Evolutionary conservation across 495 filamentous ascomycete species (phyloP).

Genomic region (Talaromyces liani): DNA sequence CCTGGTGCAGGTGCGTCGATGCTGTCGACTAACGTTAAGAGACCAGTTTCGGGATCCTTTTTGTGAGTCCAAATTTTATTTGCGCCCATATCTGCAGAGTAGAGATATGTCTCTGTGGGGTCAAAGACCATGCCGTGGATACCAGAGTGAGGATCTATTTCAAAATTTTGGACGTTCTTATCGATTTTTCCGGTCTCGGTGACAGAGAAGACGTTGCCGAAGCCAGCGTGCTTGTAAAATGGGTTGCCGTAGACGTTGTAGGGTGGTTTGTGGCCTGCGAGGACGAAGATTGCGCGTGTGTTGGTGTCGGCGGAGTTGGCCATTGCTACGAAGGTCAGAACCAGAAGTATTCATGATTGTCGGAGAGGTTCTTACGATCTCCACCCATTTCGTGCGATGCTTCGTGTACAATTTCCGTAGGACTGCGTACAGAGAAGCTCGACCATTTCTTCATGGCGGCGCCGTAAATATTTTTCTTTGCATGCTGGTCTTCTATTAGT

Average conservation of each 20-base stretch:
- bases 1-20: slow-evolving; percentile 59
- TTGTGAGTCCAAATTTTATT: slow-evolving; percentile 84
- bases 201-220: slow-evolving; percentile 70
- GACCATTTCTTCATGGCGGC: slow-evolving; percentile 87
- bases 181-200: slow-evolving; percentile 53
- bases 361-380: slow-evolving; percentile 38
- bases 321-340: slow-evolving; percentile 37
- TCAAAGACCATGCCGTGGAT: slow-evolving; percentile 91
- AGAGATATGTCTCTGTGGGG: slow-evolving; percentile 73
- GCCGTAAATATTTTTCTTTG: slow-evolving; percentile 77
- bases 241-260: slow-evolving; percentile 80
- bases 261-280: slow-evolving; percentile 66
- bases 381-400: slow-evolving; percentile 63
- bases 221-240: slow-evolving; percentile 78
- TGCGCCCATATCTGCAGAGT: slow-evolving; percentile 74
- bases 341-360: too few relatives aligned
- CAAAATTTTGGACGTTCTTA: slow-evolving; percentile 70
- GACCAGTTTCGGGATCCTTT: slow-evolving; percentile 55
- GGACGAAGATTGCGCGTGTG: slow-evolving; percentile 79
- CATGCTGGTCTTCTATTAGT: slow-evolving; percentile 41
- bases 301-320: slow-evolving; percentile 63
- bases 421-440: slow-evolving; percentile 66
- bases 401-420: slow-evolving; percentile 71
- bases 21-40: slow-evolving; percentile 58
- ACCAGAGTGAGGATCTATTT: slow-evolving; percentile 63